Evolutionary conservation across 768 basidiomycete species (phyloP), one percentile per base, ranked within the genome.

Genomic region (Boletus vinaceobasis): DNA sequence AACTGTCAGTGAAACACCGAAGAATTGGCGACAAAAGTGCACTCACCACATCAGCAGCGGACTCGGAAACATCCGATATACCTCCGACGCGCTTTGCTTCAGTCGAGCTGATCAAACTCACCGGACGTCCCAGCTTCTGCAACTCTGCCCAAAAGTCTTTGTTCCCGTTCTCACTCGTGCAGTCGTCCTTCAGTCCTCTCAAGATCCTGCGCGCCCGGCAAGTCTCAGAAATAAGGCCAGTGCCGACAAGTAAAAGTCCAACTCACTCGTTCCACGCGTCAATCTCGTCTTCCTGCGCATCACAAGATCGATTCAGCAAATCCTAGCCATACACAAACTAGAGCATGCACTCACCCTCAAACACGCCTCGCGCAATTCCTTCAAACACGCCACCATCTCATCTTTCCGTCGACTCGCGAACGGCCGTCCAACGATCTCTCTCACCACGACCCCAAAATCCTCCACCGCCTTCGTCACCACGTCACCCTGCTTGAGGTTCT

Each of bases 391-490:
- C 27, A 91, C 44, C 74, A 94, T 79, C 69, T 93, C 88, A 15
- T 75, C 75, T 36, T 77, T 78, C 56, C 92, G 79, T 60, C 83
- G 78, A 36, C 71, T 73, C 38, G 88, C 80, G 71, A 95, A 96
- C 36, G 89, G 89, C 27, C 77, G 76, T 59, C 80, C 68, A 10
- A 88, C 77, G 40, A 93, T 79, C 65, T 92, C 87, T 54, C 76
- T 75, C 43, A 94, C 81, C 10, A 93, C 86, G 15, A 69, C 77
- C 13, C 78, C 83, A 44, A 95, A 70, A 68, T 94, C 93, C 61
- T 88, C 85, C 8, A 93, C 87, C 0, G 91, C 92, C 71, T 95
- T 93, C 14, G 80, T 83, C 37, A 94, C 90, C 19, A 93, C 73
- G 67, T 93, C 92, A 0, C 90, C 91, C 50, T 79, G 79, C 27